Conservation (phyloP, 75 land plant genomes). For the Sequoiadendron giganteum region DNA sequence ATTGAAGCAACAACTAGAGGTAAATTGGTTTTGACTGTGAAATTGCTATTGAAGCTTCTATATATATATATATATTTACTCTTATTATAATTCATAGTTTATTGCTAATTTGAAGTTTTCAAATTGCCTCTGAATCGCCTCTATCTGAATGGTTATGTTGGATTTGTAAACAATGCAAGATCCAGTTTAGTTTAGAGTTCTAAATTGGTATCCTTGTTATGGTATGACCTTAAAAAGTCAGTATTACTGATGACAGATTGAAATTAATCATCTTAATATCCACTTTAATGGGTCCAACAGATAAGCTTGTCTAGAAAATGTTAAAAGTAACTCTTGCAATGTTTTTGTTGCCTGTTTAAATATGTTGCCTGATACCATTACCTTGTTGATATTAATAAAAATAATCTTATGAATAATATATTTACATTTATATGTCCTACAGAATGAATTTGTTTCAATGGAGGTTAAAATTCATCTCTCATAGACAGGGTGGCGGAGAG, state of each 20-base stretch:
- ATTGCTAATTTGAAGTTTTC: too few relatives aligned
- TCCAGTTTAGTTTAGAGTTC: background rate
- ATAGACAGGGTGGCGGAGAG: conserved; percentile 62
- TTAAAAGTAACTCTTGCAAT: background rate
- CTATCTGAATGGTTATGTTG: too few relatives aligned
- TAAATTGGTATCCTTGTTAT: background rate
- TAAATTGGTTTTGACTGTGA: too few relatives aligned
- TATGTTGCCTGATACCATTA: background rate
- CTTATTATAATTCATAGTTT: too few relatives aligned
- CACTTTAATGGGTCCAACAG: background rate
- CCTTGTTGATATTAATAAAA: background rate
- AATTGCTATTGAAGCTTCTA: too few relatives aligned
- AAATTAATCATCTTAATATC: background rate
- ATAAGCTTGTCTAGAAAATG: background rate
- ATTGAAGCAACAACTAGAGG: too few relatives aligned
- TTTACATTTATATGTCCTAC: background rate
- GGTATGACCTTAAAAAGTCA: background rate
- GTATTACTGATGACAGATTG: background rate
- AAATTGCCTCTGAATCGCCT: too few relatives aligned
- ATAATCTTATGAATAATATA: background rate
- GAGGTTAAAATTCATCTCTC: background rate
- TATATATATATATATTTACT: too few relatives aligned
- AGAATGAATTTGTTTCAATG: background rate
- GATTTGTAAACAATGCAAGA: background rate
- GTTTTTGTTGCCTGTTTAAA: background rate